Evolutionary conservation across 202 grass and related monocot species (phyloP).

Genomic region (Panicum hallii): DNA sequence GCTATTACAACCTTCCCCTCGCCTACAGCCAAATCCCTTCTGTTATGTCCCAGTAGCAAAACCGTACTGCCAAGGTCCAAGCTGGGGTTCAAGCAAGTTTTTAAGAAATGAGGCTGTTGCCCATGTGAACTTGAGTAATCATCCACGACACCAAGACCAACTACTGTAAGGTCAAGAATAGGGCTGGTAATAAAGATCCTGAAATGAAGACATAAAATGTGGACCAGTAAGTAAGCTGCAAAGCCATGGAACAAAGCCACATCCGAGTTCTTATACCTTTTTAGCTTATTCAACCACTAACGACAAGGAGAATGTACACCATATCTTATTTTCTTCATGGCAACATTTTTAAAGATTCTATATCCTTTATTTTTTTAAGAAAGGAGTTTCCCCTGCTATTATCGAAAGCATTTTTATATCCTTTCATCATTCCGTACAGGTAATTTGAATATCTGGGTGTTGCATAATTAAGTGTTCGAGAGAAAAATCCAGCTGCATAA

Average conservation of each 20-base stretch:
- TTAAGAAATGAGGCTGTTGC: conserved; percentile 74
- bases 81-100: conserved; percentile 80
- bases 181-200: conserved; percentile 93
- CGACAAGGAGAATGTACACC: background rate
- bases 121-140: conserved; percentile 58
- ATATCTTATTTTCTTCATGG: background rate
- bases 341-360: background rate
- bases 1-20: conserved; percentile 91
- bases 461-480: conserved; percentile 29
- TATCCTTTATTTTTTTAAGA: background rate
- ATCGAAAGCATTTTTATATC: background rate
- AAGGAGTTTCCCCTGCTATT: background rate
- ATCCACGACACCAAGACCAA: conserved; percentile 62
- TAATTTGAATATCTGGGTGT: background rate
- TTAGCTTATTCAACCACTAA: conserved; percentile 15
- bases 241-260: conserved; percentile 37
- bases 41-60: conserved; percentile 72
- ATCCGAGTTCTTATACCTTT: conserved; percentile 1
- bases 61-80: conserved; percentile 80
- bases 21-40: conserved; percentile 62
- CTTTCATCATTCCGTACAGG: conserved; percentile 7
- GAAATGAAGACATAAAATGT: conserved; percentile 48
- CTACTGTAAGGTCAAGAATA: conserved; percentile 87
- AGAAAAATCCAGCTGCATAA: conserved; percentile 42
- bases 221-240: conserved; percentile 23